A percentile compares a stretch with the other conserved stretches of the same genome.
phyloP scores from a whole-genome alignment of 2,329 filamentous ascomycete species.

The Cercospora sp. region DNA sequence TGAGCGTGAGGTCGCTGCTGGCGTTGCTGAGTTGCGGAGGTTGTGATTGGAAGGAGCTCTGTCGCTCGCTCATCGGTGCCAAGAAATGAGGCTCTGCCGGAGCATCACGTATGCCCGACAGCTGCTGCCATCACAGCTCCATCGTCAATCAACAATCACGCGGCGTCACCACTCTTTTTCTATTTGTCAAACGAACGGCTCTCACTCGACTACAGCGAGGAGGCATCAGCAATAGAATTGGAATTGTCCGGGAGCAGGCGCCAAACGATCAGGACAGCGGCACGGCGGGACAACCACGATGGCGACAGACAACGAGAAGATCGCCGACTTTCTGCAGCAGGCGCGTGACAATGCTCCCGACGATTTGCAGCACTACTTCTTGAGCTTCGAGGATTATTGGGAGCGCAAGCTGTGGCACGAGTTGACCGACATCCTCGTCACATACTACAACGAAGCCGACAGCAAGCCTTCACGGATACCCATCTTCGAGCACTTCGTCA shows the following conservation, averaged over 20 bases:
- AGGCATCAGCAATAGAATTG: neutral
- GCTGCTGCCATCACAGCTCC: neutral
- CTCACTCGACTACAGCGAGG: neutral
- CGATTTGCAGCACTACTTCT: slow-evolving; percentile 81
- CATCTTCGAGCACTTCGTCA: slow-evolving; percentile 92
- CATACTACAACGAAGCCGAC: slow-evolving; percentile 80
- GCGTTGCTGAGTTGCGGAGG: slow-evolving; percentile 1
- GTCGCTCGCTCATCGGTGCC: neutral
- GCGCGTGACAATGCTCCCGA: slow-evolving; percentile 86
- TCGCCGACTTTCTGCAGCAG: slow-evolving; percentile 87
- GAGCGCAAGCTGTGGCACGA: slow-evolving; percentile 99
- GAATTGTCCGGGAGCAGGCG: neutral
- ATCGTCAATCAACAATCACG: slow-evolving; percentile 1
- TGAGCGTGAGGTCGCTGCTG: neutral
- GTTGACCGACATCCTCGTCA: slow-evolving; percentile 82
- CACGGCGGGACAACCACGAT: slow-evolving; percentile 7
- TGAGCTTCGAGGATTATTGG: slow-evolving; percentile 95
- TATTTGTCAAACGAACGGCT: neutral
- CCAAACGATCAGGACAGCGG: neutral
- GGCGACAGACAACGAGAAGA: slow-evolving; percentile 78
- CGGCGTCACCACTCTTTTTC: neutral
- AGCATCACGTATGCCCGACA: slow-evolving; percentile 11
- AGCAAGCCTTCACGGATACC: slow-evolving; percentile 82
- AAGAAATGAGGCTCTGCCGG: slow-evolving; percentile 17
- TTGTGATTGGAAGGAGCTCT: slow-evolving; percentile 17